Evolutionary conservation across 1,284 basidiomycete species (phyloP).

Genomic region (Pseudozyma hubeiensis): DNA sequence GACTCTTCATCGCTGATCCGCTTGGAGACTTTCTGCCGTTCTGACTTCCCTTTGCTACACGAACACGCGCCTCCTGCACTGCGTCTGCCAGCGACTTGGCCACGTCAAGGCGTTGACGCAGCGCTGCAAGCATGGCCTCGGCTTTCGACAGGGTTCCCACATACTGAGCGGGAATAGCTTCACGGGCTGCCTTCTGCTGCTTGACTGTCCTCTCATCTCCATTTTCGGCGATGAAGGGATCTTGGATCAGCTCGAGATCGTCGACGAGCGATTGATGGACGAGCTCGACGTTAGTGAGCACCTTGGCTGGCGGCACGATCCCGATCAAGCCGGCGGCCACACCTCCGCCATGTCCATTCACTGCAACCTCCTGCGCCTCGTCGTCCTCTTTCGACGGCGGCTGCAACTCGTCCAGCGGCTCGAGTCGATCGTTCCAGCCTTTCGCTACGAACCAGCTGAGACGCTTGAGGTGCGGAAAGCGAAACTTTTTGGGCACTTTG

Average conservation of each 20-base stretch:
- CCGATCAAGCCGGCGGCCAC: constrained; percentile 9
- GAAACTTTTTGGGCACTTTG: constrained; percentile 91
- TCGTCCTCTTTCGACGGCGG: neutral
- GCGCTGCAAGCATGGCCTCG: constrained; percentile 22
- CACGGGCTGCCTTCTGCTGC: constrained; percentile 41
- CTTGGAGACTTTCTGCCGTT: constrained; percentile 1
- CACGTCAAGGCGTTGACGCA: constrained; percentile 24
- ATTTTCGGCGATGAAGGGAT: constrained; percentile 22
- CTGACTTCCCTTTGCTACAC: neutral
- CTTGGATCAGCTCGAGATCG: constrained; percentile 44
- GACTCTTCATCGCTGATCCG: constrained; percentile 4
- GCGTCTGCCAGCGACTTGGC: constrained; percentile 13
- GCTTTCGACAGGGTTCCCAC: constrained; percentile 32
- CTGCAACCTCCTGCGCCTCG: neutral
- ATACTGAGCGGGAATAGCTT: constrained; percentile 38
- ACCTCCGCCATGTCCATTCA: neutral
- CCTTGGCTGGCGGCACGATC: constrained; percentile 21
- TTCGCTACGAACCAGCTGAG: constrained; percentile 69
- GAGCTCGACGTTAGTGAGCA: constrained; percentile 31
- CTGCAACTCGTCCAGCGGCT: constrained; percentile 3
- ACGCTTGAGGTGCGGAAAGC: constrained; percentile 77
- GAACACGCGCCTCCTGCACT: constrained; percentile 10
- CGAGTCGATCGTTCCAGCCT: constrained; percentile 50
- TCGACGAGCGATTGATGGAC: constrained; percentile 32
- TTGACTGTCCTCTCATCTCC: constrained; percentile 39